These are phyloP conservation scores for Coniochaeta pulveracea DNA, from an alignment of 2,329 filamentous ascomycete species.

Conservation along the genomic window DNA sequence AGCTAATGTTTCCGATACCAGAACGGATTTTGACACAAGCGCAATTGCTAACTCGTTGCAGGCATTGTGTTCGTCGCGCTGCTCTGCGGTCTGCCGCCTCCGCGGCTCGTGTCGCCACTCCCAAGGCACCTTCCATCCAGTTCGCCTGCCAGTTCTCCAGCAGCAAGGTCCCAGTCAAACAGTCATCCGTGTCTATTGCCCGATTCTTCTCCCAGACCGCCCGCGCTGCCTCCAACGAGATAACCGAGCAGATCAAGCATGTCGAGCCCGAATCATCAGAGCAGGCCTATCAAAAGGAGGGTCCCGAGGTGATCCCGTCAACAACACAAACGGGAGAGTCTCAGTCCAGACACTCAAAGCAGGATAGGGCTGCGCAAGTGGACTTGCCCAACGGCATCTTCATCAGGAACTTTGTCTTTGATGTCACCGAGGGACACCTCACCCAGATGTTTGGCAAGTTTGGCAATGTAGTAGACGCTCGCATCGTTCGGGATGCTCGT, in stretches of 20 bases:
- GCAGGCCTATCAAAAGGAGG: constrained; percentile 8
- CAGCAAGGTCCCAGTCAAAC: constrained; percentile 7
- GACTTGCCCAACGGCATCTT: constrained; percentile 14
- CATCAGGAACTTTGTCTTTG: constrained; percentile 23
- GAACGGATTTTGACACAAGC: too few species aligned
- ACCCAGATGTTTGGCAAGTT: constrained; percentile 20
- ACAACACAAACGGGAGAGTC: not conserved
- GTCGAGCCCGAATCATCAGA: constrained; percentile 4
- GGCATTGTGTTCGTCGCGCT: constrained; percentile 21
- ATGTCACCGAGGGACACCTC: constrained; percentile 21
- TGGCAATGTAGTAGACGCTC: constrained; percentile 14
- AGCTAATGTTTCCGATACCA: too few species aligned
- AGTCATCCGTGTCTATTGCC: constrained; percentile 8
- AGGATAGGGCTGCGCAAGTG: constrained; percentile 8
- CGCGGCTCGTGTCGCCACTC: constrained; percentile 15
- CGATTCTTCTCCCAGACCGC: constrained; percentile 20
- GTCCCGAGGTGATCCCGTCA: constrained; percentile 5
- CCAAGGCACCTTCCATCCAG: constrained; percentile 12
- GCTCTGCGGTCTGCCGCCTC: constrained; percentile 19
- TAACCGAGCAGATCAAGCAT: constrained; percentile 6
- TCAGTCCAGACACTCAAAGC: not conserved
- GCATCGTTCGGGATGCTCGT: constrained; percentile 20
- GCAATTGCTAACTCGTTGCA: too few species aligned
- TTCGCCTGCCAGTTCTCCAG: constrained; percentile 12
- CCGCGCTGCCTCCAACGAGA: constrained; percentile 9